Conservation (phyloP, 441 rosid genomes). For the Cnidoscolus chayamansa region DNA sequence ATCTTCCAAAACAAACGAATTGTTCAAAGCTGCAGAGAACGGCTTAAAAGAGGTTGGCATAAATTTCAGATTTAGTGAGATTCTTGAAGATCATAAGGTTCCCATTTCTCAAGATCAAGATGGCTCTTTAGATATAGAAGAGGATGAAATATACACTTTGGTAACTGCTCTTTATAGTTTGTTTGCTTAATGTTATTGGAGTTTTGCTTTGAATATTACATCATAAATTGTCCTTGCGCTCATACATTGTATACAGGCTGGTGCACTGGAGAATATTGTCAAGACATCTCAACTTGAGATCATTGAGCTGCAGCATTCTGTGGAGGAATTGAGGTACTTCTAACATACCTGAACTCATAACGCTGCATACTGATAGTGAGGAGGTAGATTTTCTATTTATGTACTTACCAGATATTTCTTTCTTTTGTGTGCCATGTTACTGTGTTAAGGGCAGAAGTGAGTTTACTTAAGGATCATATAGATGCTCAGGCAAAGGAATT, state of each 20-base stretch:
- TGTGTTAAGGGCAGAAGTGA: conserved; percentile 76
- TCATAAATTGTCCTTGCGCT: conserved; percentile 17
- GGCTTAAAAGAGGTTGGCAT: conserved; percentile 74
- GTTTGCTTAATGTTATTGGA: conserved; percentile 10
- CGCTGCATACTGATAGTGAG: conserved; percentile 7
- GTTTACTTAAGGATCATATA: conserved; percentile 56
- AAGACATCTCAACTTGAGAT: conserved; percentile 89
- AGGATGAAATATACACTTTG: conserved; percentile 77
- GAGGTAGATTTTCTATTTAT: conserved; percentile 1
- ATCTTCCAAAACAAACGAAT: conserved; percentile 52
- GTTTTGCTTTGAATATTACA: conserved; percentile 9
- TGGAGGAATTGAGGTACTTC: conserved; percentile 73
- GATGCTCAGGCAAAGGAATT: conserved; percentile 78
- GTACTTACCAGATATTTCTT: conserved; percentile 27
- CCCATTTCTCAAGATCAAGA: conserved; percentile 30
- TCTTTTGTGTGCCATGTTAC: conserved; percentile 28
- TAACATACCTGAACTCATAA: conserved; percentile 10
- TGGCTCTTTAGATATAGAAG: conserved; percentile 41
- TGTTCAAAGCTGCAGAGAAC: conserved; percentile 80
- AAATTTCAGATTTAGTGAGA: conserved; percentile 53
- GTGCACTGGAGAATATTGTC: conserved; percentile 83
- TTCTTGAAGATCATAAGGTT: conserved; percentile 37
- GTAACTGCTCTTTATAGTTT: conserved; percentile 36
- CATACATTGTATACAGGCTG: conserved; percentile 52
- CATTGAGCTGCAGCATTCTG: conserved; percentile 62